Conservation (phyloP, 23 red algal genomes). For the Gracilariopsis chorda region DNA sequence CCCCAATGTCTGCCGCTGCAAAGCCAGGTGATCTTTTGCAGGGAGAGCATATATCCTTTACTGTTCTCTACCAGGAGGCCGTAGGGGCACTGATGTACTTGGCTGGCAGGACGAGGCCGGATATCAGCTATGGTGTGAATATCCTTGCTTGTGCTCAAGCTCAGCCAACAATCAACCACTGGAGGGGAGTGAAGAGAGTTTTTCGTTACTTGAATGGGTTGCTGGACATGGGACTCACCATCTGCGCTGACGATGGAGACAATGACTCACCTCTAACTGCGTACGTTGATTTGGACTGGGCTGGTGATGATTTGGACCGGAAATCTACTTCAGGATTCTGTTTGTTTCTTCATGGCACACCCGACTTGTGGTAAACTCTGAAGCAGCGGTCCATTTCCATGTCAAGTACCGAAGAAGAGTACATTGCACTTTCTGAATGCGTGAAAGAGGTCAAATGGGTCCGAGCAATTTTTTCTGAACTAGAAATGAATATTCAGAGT, state of each 20-base stretch:
- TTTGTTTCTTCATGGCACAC: not conserved
- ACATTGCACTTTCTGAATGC: conserved; percentile 26
- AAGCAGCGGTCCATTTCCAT: conserved; percentile 14
- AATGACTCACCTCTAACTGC: not conserved
- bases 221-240: not conserved
- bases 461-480: conserved; percentile 3
- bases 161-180: not conserved
- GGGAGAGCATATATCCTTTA: not conserved
- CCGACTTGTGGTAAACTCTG: conserved; percentile 15
- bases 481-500: not conserved
- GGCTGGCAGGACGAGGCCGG: not conserved
- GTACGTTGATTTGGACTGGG: conserved; percentile 3
- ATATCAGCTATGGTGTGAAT: not conserved
- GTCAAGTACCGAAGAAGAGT: conserved; percentile 34
- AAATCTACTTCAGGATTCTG: conserved; percentile 8
- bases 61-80: not conserved
- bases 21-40: too few relatives aligned
- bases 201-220: not conserved
- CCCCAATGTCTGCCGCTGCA: not conserved
- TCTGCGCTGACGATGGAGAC: not conserved
- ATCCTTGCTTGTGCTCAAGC: not conserved
- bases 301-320: not conserved
- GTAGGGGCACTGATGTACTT: conserved; percentile 26
- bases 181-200: not conserved
- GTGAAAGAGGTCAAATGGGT: not conserved